phyloP scores from a whole-genome alignment of 2,329 filamentous ascomycete species.

The Proliferodiscus dingleyae region DNA sequence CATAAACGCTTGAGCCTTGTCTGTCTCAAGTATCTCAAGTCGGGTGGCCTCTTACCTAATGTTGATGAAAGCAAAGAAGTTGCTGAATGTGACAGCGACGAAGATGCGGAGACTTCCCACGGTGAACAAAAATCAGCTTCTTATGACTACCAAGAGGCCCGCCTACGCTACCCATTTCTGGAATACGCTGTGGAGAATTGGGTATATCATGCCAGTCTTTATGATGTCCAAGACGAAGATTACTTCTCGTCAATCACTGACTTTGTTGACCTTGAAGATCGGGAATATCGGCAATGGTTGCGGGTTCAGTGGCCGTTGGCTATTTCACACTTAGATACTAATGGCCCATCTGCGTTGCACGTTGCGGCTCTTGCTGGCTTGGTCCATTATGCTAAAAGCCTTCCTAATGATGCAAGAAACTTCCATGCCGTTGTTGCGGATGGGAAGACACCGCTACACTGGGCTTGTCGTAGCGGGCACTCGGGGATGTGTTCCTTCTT shows the following conservation, averaged over 20 bases:
- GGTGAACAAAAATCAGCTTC: too few relatives aligned
- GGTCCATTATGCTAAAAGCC: slow-evolving; percentile 3
- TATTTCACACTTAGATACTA: slow-evolving; percentile 2
- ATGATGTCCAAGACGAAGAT: too few relatives aligned
- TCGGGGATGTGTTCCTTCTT: background rate
- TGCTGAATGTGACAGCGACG: too few relatives aligned
- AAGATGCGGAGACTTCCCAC: too few relatives aligned
- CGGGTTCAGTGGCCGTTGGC: too few relatives aligned
- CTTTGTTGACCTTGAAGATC: slow-evolving; percentile 3
- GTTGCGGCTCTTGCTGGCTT: slow-evolving; percentile 13
- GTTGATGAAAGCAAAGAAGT: too few relatives aligned
- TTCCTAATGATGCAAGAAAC: background rate
- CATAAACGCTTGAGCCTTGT: slow-evolving; percentile 6
- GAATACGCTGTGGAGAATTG: too few relatives aligned
- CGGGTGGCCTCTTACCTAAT: background rate
- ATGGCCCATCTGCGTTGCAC: slow-evolving; percentile 20
- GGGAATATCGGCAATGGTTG: too few relatives aligned
- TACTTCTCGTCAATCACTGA: too few relatives aligned
- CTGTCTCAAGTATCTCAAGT: slow-evolving; percentile 13
- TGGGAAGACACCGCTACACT: slow-evolving; percentile 5
- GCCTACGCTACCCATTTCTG: too few relatives aligned
- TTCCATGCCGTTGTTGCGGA: background rate
- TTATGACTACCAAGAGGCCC: too few relatives aligned
- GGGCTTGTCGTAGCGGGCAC: slow-evolving; percentile 1
- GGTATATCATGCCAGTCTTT: too few relatives aligned